Percentiles rank a stretch among this genome's conserved stretches.
Conservation (phyloP, 2,329 filamentous ascomycete genomes). For the Trichoderma breve region DNA sequence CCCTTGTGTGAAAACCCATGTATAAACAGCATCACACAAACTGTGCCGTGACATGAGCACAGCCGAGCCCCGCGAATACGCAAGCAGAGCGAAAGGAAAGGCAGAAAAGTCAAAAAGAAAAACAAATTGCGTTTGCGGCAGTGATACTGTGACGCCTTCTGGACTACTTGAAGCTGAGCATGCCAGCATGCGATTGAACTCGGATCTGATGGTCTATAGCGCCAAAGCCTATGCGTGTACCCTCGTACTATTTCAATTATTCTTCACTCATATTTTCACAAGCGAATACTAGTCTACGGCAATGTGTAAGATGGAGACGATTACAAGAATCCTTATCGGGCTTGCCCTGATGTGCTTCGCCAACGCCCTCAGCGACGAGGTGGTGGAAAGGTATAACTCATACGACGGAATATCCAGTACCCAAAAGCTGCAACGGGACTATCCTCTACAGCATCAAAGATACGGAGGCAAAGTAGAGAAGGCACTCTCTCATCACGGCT, state of each 20-base stretch:
- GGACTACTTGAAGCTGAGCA: conserved; percentile 14
- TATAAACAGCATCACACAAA: not conserved
- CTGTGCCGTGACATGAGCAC: not conserved
- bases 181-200: not conserved
- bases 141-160: conserved; percentile 1
- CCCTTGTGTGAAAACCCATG: not conserved
- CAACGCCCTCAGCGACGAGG: not conserved
- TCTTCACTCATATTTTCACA: not conserved
- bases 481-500: not conserved
- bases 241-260: not conserved
- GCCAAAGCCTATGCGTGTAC: not conserved
- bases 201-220: not conserved
- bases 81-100: not conserved
- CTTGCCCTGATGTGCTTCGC: not conserved
- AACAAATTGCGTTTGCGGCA: not conserved
- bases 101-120: not conserved
- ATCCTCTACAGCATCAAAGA: not conserved
- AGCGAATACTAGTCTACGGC: not conserved
- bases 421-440: not conserved
- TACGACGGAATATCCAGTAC: not conserved
- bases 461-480: not conserved
- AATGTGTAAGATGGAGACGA: not conserved
- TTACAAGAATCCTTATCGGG: not conserved
- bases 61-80: not conserved
- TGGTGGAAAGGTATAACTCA: not conserved